phyloP scores from a whole-genome alignment of 192 early-diverging fungal genomes.

The Coemansia sp. region DNA sequence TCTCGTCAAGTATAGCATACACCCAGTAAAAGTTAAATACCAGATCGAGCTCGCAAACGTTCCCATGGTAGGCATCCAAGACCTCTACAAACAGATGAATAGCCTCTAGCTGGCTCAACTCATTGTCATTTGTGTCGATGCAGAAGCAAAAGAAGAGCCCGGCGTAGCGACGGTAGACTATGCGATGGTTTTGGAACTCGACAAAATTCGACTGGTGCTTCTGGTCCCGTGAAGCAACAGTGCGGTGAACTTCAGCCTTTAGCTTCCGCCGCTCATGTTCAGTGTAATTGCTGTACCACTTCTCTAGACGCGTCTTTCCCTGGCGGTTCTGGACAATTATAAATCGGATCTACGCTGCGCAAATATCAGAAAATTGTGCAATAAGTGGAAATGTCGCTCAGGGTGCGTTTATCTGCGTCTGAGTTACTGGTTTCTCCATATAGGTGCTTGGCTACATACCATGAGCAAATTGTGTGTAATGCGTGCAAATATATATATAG shows the following conservation, averaged over 20 bases:
- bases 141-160: slow-evolving; percentile 99
- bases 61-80: slow-evolving; percentile 95
- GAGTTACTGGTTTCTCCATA: neutral
- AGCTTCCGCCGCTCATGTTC: slow-evolving; percentile 94
- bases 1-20: slow-evolving; percentile 95
- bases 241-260: slow-evolving; percentile 93
- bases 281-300: slow-evolving; percentile 95
- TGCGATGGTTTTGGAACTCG: slow-evolving; percentile 98
- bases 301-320: slow-evolving; percentile 94
- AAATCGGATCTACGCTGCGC: slow-evolving; percentile 69
- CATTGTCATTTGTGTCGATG: slow-evolving; percentile 98
- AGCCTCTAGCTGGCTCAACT: slow-evolving; percentile 90
- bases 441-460: neutral
- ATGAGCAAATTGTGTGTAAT: neutral
- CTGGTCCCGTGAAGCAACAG: slow-evolving; percentile 94
- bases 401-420: neutral
- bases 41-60: slow-evolving; percentile 97
- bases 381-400: neutral
- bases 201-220: slow-evolving; percentile 98
- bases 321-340: slow-evolving; percentile 99
- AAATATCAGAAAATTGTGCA: neutral
- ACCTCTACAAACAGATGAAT: slow-evolving; percentile 99
- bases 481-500: too few species aligned
- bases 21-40: slow-evolving; percentile 99
- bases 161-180: slow-evolving; percentile 97